Percentiles rank a stretch among this genome's conserved stretches.
Evolutionary conservation across 306 rosid species (phyloP).

Genomic region (Astragalus glycyphyllos): DNA sequence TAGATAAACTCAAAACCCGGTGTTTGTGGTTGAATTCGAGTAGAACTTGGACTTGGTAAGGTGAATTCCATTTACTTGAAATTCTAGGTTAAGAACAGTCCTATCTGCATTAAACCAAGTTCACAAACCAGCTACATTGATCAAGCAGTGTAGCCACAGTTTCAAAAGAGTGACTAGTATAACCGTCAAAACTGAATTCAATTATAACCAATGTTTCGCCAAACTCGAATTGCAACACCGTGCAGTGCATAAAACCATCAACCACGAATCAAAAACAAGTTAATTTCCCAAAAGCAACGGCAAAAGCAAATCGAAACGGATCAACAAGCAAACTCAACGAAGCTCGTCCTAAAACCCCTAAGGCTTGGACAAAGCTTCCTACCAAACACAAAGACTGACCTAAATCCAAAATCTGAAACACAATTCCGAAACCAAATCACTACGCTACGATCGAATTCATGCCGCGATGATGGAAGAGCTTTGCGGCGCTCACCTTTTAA

Average conservation of each 20-base stretch:
- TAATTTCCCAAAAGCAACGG: slow-evolving; percentile 44
- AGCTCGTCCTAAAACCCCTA: slow-evolving; percentile 68
- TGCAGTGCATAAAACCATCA: slow-evolving; percentile 45
- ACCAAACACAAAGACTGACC: slow-evolving; percentile 42
- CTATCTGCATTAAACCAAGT: slow-evolving; percentile 18
- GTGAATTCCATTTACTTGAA: slow-evolving; percentile 41
- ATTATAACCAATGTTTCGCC: slow-evolving; percentile 38
- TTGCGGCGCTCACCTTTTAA: slow-evolving; percentile 60
- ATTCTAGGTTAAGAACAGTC: slow-evolving; percentile 31
- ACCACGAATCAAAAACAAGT: slow-evolving; percentile 38
- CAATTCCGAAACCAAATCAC: slow-evolving; percentile 48
- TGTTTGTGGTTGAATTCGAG: slow-evolving; percentile 34
- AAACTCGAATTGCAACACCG: slow-evolving; percentile 42
- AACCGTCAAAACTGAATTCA: slow-evolving; percentile 50
- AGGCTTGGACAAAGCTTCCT: slow-evolving; percentile 50
- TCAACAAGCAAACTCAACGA: slow-evolving; percentile 60
- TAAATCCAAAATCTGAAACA: slow-evolving; percentile 61
- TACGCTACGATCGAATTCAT: slow-evolving; percentile 54
- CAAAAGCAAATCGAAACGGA: slow-evolving; percentile 56
- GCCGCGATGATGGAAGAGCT: slow-evolving; percentile 47
- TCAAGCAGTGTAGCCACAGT: slow-evolving; percentile 32
- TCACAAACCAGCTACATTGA: slow-evolving; percentile 27
- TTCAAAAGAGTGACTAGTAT: slow-evolving; percentile 40
- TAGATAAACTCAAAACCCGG: not conserved
- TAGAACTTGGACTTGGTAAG: slow-evolving; percentile 14